A percentile compares a stretch with the other conserved stretches of the same genome.
phyloP scores from a whole-genome alignment of 805 yeast species.

The Lipomyces sp. region DNA sequence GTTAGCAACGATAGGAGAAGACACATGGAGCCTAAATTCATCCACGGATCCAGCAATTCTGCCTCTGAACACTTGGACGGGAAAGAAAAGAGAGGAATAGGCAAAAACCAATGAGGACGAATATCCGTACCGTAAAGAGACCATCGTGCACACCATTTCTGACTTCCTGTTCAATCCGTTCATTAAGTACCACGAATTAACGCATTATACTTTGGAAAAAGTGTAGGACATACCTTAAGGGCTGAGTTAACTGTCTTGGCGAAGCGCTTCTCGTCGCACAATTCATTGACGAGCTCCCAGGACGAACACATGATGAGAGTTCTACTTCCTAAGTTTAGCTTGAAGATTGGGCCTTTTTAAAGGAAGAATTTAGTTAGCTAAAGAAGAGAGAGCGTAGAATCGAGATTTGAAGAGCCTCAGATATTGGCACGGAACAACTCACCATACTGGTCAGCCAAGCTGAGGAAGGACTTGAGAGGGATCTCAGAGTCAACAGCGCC shows the following conservation, averaged over 20 bases:
- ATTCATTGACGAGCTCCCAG: constrained; percentile 11
- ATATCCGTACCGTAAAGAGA: constrained; percentile 9
- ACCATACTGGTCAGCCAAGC: constrained; percentile 8
- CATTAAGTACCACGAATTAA: constrained; percentile 7
- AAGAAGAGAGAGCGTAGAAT: constrained; percentile 1
- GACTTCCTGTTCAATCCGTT: constrained; percentile 10
- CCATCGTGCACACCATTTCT: constrained; percentile 8
- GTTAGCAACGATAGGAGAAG: constrained; percentile 8
- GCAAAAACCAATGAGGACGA: constrained; percentile 1
- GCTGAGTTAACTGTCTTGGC: constrained; percentile 1
- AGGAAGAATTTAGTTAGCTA: constrained; percentile 5
- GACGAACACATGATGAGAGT: constrained; percentile 4
- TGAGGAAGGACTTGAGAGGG: constrained; percentile 11
- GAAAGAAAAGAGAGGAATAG: not conserved
- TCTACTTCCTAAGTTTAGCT: not conserved
- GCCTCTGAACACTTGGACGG: not conserved
- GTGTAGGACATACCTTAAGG: constrained; percentile 1
- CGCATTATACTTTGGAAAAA: constrained; percentile 6
- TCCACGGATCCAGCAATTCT: constrained; percentile 2
- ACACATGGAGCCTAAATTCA: not conserved
- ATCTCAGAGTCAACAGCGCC: not conserved
- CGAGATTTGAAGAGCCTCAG: constrained; percentile 4
- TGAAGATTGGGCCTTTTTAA: constrained; percentile 5
- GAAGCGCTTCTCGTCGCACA: constrained; percentile 10
- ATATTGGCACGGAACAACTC: constrained; percentile 9